Evolutionary conservation across 768 basidiomycete species (phyloP), one percentile per base, ranked within the genome.

Genomic region (Favolaschia claudopus): DNA sequence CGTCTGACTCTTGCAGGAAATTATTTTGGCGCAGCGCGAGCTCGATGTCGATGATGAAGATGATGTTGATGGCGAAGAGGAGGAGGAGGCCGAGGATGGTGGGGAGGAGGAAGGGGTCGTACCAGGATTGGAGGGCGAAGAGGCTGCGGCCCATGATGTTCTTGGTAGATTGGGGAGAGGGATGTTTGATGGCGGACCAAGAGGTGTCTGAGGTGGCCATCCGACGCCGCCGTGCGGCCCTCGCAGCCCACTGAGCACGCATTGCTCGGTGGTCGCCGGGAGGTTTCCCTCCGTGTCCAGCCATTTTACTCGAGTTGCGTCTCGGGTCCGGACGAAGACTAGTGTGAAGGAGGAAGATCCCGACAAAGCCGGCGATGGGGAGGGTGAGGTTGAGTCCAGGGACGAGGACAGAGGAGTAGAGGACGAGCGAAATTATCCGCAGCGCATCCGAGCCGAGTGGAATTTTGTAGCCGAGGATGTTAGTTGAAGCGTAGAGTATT

Each of bases 11-110:
- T 17, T 46, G 50, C 4, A 45, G 33, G 1, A 3, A 15, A 9
- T 27, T 34, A 37, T 61, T 60, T 25, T 24, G 50, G 5, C 5
- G 34, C 14, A 62, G 36, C 10, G 54, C 34, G 10, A 44, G 42
- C 48, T 62, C 60, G 5, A 40, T 56, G 27, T 56, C 49, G 7
- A 45, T n/a, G 13, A 56, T 15, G 32, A 62, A 57, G 19, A 57
- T 43, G 17, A 57, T 4, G 29, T 56, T 62, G 36, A 62, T 45
- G 1, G 38, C 55, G 6, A 62, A 38, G 0, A 62, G 37, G 8
- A 62, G 17, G 7, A 47, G 34, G 19, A 62, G 12, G 10, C 48
- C 60, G 25, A 46, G n/a, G 4, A 55, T 22, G 17, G 32, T 46
- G 20, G 60, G 46, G 24, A 25, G 4, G 3, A 22, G 34, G 27